Conservation (phyloP, 2,329 filamentous ascomycete species). For the Neonectria sp. region DNA sequence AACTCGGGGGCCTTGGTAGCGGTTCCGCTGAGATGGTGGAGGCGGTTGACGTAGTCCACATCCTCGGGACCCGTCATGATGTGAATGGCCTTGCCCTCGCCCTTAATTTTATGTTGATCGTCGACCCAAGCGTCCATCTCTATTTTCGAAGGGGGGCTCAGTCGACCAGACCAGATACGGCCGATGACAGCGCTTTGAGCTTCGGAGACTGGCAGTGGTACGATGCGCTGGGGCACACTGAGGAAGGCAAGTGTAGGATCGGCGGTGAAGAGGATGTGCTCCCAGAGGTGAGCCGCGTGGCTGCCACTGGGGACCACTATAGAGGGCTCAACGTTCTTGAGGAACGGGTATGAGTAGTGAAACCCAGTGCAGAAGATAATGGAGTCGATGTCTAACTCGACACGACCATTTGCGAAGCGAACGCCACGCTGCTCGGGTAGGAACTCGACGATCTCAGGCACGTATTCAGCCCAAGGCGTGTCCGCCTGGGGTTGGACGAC, state of each 20-base stretch:
- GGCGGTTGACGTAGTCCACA: conserved; percentile 71
- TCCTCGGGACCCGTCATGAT: conserved; percentile 66
- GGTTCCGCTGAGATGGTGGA: conserved; percentile 64
- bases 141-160: conserved; percentile 66
- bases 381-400: conserved; percentile 77
- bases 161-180: conserved; percentile 74
- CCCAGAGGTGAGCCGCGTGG: conserved; percentile 77
- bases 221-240: conserved; percentile 76
- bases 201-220: conserved; percentile 81
- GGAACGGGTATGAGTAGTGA: conserved; percentile 84
- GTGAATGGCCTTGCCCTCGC: conserved; percentile 57
- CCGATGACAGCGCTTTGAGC: conserved; percentile 78
- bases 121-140: conserved; percentile 77
- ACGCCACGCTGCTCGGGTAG: conserved; percentile 63
- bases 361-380: conserved; percentile 91
- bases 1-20: conserved; percentile 47
- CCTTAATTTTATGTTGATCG: conserved; percentile 65
- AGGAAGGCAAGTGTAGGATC: conserved; percentile 78
- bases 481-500: conserved; percentile 48
- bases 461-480: conserved; percentile 51
- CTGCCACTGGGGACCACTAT: conserved; percentile 73
- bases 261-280: conserved; percentile 78
- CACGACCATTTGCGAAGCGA: conserved; percentile 72
- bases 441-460: conserved; percentile 64
- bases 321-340: conserved; percentile 59